phyloP scores from a whole-genome alignment of 192 early-diverging fungal genomes.

The Linnemannia exigua region DNA sequence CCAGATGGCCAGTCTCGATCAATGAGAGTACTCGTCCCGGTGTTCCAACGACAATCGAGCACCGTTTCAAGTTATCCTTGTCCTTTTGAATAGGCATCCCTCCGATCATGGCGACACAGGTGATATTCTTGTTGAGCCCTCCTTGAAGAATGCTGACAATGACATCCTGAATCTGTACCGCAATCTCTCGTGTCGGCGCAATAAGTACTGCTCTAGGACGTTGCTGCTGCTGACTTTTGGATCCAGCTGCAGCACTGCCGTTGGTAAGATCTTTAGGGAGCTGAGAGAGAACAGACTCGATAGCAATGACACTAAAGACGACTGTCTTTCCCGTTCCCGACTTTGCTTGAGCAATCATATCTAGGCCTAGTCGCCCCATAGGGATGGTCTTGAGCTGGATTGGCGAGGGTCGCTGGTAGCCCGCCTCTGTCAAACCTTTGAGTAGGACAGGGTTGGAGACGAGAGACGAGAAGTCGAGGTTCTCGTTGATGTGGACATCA shows the following conservation, averaged over 20 bases:
- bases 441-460: slow-evolving; percentile 59
- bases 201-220: slow-evolving; percentile 63
- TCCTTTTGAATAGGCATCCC: slow-evolving; percentile 65
- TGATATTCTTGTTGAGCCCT: slow-evolving; percentile 27
- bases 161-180: slow-evolving; percentile 72
- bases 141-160: slow-evolving; percentile 55
- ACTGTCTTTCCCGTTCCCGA: slow-evolving; percentile 69
- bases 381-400: slow-evolving; percentile 78
- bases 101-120: slow-evolving; percentile 68
- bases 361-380: slow-evolving; percentile 65
- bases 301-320: slow-evolving; percentile 75
- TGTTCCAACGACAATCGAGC: slow-evolving; percentile 69
- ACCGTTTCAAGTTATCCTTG: slow-evolving; percentile 55
- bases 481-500: slow-evolving; percentile 69
- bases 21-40: slow-evolving; percentile 62
- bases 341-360: slow-evolving; percentile 91
- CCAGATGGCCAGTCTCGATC: slow-evolving; percentile 55
- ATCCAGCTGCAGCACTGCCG: background rate
- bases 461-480: slow-evolving; percentile 65
- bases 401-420: slow-evolving; percentile 72
- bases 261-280: slow-evolving; percentile 2
- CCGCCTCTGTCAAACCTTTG: slow-evolving; percentile 58
- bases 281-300: slow-evolving; percentile 63
- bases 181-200: slow-evolving; percentile 75
- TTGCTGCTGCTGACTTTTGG: slow-evolving; percentile 16